These are phyloP conservation scores for Aspergillus clavatus DNA, from an alignment of 2,329 filamentous ascomycete genomes.

Conservation along the genomic window DNA sequence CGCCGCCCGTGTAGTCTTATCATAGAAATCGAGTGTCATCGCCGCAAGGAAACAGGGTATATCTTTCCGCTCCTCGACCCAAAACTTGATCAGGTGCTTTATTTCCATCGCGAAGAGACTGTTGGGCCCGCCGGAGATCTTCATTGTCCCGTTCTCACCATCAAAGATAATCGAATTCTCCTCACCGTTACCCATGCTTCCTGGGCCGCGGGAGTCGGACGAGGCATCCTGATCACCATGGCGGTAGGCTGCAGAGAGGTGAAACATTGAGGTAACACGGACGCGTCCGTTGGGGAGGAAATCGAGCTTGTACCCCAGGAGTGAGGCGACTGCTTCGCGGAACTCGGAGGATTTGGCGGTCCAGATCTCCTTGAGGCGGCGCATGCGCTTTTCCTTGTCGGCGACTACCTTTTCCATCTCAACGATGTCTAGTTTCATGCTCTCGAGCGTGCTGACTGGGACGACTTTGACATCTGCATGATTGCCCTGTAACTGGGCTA, in stretches of 20 bases:
- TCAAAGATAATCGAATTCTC: conserved; percentile 72
- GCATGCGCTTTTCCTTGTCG: conserved; percentile 70
- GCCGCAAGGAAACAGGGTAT: conserved; percentile 91
- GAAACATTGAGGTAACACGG: conserved; percentile 80
- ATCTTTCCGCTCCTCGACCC: conserved; percentile 89
- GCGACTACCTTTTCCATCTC: conserved; percentile 67
- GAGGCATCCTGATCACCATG: conserved; percentile 49
- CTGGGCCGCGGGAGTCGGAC: conserved; percentile 50
- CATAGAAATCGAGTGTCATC: conserved; percentile 88
- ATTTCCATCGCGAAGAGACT: conserved; percentile 85
- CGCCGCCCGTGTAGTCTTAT: conserved; percentile 48
- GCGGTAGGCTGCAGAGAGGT: conserved; percentile 54
- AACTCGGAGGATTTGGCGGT: conserved; percentile 87
- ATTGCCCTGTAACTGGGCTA: conserved; percentile 61
- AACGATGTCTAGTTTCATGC: conserved; percentile 68
- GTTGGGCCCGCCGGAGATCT: conserved; percentile 83
- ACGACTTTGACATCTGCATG: conserved; percentile 56
- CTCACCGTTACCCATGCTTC: conserved; percentile 44
- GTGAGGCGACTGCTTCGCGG: conserved; percentile 85
- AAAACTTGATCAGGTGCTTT: conserved; percentile 81
- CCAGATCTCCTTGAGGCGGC: conserved; percentile 90
- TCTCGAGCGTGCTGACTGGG: conserved; percentile 70
- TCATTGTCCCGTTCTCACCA: conserved; percentile 94
- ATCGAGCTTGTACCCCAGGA: conserved; percentile 89
- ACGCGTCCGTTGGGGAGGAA: conserved; percentile 98